Base-by-base conservation (phyloP, 2,329 filamentous ascomycete species). In the Blastomyces emzantsi region DNA sequence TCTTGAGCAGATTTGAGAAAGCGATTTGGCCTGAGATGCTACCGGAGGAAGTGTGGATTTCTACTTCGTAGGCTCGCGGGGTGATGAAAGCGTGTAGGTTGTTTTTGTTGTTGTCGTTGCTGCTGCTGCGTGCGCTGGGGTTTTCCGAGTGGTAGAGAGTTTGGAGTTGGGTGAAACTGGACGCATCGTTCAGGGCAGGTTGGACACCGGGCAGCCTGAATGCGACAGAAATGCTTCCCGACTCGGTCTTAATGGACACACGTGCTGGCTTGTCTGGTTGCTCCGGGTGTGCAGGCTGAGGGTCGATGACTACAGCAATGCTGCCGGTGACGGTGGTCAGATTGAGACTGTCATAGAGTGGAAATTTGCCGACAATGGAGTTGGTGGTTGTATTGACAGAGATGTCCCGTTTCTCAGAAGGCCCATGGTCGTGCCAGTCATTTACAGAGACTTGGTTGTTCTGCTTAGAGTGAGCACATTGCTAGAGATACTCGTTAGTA, bases 1-100 rank as follows among this genome's bases (percentile, higher is more conserved):
- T 70, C 66, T 85, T 76, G 5, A 74, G 71, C 52, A 81, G 78
- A 30, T 78, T 75, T 1, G 80, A 74, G 39, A 84, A 78, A 6
- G 83, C 73, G 66, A 84, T 75, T 60, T 77, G 75, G 76, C 72
- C 73, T 6, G 64, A 64, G 45, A 75, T 69, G 33, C 65, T 68
- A n/a, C 74, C 74, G 25, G 66, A 68, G 5, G 62, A 54, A 9
- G 70, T 72, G 28, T 68, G 64, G 56, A 75, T 72, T 47, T 73
- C 68, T 22, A 72, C 67, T 22, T 70, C 69, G 60, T 71, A 72
- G 4, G 69, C 68, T 1, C 70, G 69, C 25, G 66, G 64, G 5
- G 65, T 67, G 62, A 68, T 39, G 57, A 52, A 49, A 47, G 55
- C 55, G 55, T 47, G 43, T 19, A 57, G 4, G 28, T 62, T 62